Percentiles rank a stretch among this genome's conserved stretches.
These are phyloP conservation scores for Ustilago shanxiensis DNA, from an alignment of 1,284 basidiomycete genomes.

Conservation along the genomic window DNA sequence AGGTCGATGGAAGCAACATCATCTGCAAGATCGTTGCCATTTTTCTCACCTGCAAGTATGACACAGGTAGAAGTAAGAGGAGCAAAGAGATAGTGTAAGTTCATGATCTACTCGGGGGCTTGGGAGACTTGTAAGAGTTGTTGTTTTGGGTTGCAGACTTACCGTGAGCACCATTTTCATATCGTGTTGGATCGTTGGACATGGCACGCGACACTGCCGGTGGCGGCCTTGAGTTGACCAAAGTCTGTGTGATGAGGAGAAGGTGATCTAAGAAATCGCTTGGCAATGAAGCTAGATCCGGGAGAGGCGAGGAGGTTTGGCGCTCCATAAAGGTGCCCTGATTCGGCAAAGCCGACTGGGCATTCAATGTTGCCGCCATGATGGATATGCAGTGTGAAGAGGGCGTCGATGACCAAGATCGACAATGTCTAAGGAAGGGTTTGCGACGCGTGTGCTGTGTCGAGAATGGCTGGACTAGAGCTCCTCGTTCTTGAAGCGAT, in stretches of 20 bases:
- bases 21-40: conserved; percentile 31
- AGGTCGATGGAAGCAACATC: conserved; percentile 48
- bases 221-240: conserved; percentile 57
- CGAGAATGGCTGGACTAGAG: neutral
- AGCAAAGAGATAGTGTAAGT: too few species aligned
- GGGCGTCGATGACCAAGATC: neutral
- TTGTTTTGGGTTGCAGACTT: neutral
- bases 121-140: neutral
- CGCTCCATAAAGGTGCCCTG: conserved; percentile 42
- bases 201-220: conserved; percentile 43
- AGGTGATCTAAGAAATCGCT: conserved; percentile 65
- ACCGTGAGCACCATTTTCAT: conserved; percentile 15
- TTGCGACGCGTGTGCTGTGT: neutral
- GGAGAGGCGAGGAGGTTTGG: conserved; percentile 58
- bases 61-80: neutral
- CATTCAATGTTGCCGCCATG: conserved; percentile 43
- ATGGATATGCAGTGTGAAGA: neutral
- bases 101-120: neutral
- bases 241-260: conserved; percentile 56
- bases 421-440: neutral
- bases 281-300: conserved; percentile 52
- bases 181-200: conserved; percentile 40
- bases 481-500: neutral
- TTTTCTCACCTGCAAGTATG: conserved; percentile 8
- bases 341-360: conserved; percentile 29